Percentiles rank a stretch among this genome's conserved stretches.
Evolutionary conservation across 1,284 basidiomycete species (phyloP).

Genomic region (Butyriboletus appendiculatus): DNA sequence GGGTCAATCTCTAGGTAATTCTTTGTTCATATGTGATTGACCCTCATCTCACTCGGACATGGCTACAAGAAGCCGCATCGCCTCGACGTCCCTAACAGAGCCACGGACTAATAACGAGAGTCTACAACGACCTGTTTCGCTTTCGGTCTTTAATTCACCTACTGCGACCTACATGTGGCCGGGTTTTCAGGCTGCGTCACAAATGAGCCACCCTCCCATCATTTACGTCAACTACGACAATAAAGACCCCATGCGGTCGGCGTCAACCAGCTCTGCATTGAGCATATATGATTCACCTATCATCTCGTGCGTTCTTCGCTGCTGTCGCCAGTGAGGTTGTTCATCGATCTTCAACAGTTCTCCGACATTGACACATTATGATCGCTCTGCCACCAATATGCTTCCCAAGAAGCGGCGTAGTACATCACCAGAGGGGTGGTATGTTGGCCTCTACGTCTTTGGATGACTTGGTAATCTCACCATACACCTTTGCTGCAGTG

Average conservation of each 20-base stretch:
- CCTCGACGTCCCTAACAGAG: slow-evolving; percentile 26
- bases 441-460: slow-evolving; percentile 14
- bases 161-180: slow-evolving; percentile 44
- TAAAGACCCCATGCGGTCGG: slow-evolving; percentile 34
- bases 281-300: slow-evolving; percentile 32
- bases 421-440: slow-evolving; percentile 33
- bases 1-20: slow-evolving; percentile 29
- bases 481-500: slow-evolving; percentile 14
- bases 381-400: slow-evolving; percentile 31
- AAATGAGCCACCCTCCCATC: slow-evolving; percentile 39
- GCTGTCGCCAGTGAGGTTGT: slow-evolving; percentile 7
- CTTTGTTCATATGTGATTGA: slow-evolving; percentile 4
- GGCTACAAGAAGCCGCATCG: slow-evolving; percentile 23
- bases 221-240: slow-evolving; percentile 41
- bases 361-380: slow-evolving; percentile 29
- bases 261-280: slow-evolving; percentile 33
- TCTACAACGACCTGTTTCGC: slow-evolving; percentile 36
- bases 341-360: slow-evolving; percentile 29
- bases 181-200: slow-evolving; percentile 38
- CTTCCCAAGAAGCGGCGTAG: slow-evolving; percentile 36
- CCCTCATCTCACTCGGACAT: slow-evolving; percentile 20
- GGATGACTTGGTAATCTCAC: slow-evolving; percentile 11
- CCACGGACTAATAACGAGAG: slow-evolving; percentile 25
- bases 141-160: slow-evolving; percentile 41
- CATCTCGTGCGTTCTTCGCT: slow-evolving; percentile 30